Conservation (phyloP, 2,329 filamentous ascomycete genomes). For the Fusarium buharicum region DNA sequence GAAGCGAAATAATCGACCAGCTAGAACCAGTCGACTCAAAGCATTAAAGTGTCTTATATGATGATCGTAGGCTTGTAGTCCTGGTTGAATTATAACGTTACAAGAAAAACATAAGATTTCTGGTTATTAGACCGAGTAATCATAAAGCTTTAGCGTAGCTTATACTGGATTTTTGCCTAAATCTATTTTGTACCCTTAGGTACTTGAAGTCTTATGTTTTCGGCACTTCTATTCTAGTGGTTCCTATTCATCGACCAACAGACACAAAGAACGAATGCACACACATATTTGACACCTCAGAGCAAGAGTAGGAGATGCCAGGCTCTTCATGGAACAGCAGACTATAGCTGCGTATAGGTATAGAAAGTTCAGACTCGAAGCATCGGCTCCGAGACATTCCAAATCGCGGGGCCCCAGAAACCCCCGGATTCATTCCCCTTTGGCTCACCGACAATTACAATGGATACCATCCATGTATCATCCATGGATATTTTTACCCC, state of each 20-base stretch:
- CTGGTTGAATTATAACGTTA: conserved; percentile 51
- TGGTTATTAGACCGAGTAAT: too few species aligned
- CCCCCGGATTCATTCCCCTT: conserved; percentile 28
- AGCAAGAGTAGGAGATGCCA: neutral
- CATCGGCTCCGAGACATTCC: neutral
- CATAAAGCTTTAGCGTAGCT: too few species aligned
- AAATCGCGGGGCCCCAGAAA: conserved; percentile 47
- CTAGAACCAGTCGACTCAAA: conserved; percentile 26
- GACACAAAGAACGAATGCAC: conserved; percentile 23
- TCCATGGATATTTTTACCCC: neutral
- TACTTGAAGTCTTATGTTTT: too few species aligned
- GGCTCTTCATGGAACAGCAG: neutral
- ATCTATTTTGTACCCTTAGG: too few species aligned
- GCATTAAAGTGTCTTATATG: conserved; percentile 49
- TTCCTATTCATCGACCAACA: conserved; percentile 8
- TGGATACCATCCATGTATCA: too few species aligned
- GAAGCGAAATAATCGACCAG: conserved; percentile 32
- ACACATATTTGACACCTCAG: neutral
- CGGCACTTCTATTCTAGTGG: conserved; percentile 45
- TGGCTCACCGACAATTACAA: conserved; percentile 41
- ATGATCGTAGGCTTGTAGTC: conserved; percentile 50
- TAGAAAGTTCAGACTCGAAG: neutral
- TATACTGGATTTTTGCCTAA: too few species aligned
- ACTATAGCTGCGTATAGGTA: neutral
- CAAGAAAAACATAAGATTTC: too few species aligned